Evolutionary conservation across 1,284 basidiomycete species (phyloP).

Genomic region (Trichosporon sp.): DNA sequence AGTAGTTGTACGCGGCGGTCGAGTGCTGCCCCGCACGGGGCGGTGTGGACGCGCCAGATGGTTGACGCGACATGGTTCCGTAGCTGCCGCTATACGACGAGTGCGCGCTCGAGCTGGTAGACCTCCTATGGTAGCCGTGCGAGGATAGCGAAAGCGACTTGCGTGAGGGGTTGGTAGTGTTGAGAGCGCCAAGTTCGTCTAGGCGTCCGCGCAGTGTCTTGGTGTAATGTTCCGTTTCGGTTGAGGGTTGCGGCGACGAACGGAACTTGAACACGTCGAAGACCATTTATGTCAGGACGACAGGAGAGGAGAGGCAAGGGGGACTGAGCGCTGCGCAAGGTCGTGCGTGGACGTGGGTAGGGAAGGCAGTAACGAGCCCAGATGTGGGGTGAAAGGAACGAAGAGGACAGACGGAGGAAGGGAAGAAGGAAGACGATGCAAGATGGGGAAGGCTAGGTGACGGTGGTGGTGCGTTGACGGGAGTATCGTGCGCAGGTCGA

Average conservation of each 20-base stretch:
- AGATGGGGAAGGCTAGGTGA: background rate
- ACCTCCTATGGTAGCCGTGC: slow-evolving; percentile 9
- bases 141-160: background rate
- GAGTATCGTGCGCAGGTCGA: background rate
- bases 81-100: background rate
- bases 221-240: slow-evolving; percentile 15
- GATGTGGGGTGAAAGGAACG: background rate
- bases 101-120: background rate
- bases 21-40: background rate
- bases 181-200: slow-evolving; percentile 4
- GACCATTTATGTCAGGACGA: background rate
- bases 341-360: background rate
- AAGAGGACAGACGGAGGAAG: background rate
- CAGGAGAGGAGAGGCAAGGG: background rate
- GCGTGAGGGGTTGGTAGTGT: background rate
- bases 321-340: background rate
- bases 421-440: background rate
- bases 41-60: background rate
- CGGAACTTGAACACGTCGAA: slow-evolving; percentile 13
- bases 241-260: background rate
- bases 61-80: background rate
- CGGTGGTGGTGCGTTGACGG: background rate
- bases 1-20: background rate
- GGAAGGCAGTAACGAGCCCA: background rate
- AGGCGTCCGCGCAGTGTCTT: slow-evolving; percentile 12